These are phyloP conservation scores for Talaromyces marneffei DNA, from an alignment of 2,329 filamentous ascomycete species.

Conservation along the genomic window DNA sequence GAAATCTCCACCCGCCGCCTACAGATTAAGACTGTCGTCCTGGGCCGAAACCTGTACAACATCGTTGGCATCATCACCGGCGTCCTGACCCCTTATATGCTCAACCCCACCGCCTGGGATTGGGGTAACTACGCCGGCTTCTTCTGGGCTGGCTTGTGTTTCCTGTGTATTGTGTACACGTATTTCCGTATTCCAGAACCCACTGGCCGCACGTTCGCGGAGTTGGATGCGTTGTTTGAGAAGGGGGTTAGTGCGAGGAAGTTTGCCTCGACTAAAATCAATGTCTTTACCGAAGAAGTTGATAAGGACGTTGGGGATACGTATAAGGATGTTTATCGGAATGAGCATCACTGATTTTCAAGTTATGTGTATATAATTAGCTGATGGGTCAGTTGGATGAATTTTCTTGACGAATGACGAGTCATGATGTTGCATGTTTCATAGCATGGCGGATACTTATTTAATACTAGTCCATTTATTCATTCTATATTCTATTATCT, in stretches of 20 bases:
- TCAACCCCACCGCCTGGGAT: conserved; percentile 80
- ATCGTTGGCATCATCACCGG: conserved; percentile 74
- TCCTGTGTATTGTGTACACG: conserved; percentile 73
- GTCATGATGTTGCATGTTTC: neutral
- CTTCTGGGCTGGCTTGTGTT: conserved; percentile 79
- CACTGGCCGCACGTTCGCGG: conserved; percentile 72
- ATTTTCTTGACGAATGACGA: neutral
- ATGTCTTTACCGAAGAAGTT: conserved; percentile 47
- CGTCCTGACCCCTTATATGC: conserved; percentile 85
- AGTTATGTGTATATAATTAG: neutral
- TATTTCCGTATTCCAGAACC: conserved; percentile 80
- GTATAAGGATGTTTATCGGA: conserved; percentile 11
- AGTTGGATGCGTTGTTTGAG: conserved; percentile 81
- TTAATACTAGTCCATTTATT: neutral
- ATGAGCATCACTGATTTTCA: too few species aligned
- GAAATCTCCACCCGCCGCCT: conserved; percentile 77
- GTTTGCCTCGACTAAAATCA: conserved; percentile 56
- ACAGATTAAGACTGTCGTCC: conserved; percentile 85
- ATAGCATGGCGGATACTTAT: neutral
- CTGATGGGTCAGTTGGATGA: neutral
- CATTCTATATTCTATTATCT: neutral
- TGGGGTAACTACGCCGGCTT: conserved; percentile 85
- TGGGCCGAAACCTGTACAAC: conserved; percentile 76
- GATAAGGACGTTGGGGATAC: conserved; percentile 12
- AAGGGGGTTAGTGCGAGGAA: conserved; percentile 63